Base-by-base conservation (phyloP, 768 basidiomycete species). In the Mycena sanguinolenta region DNA sequence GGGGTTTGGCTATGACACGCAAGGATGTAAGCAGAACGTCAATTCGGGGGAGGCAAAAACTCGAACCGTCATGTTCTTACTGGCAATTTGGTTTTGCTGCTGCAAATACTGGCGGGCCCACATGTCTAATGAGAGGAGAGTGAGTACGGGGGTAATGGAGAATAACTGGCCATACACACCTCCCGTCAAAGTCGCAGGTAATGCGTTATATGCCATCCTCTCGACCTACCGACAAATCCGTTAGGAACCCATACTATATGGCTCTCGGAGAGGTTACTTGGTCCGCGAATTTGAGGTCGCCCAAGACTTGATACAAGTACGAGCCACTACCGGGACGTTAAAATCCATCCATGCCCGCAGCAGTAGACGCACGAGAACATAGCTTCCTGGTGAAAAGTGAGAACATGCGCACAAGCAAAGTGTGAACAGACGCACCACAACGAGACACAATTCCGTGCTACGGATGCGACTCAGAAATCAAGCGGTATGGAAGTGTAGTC, bases 31-130 rank as follows among this genome's bases (percentile, higher is more conserved):
- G 61, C 34, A 34, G 53, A 57, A n/a, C 57, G 39, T n/a, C n/a
- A 70, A 21, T 49, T 19, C 58, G 52, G 6, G 32, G 32, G 25
- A n/a, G 44, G 21, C 30, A 42, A 23, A 67, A 83, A 72, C 52
- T 86, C 86, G 83, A 84, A 21, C 79, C 58, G 72, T 84, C 88
- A 88, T 89, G 72, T 88, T 88, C 77, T 85, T 83, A 19, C 87
- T 82, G 0, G 85, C 86, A 44, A 89, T 84, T 73, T 89, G 88
- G 71, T 88, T 90, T 75, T 87, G 85, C 72, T 89, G 85, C 68
- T 89, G 89, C 19, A 89, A 77, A 72, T 89, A 90, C 75, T 89
- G 88, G 17, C 87, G 81, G 0, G 86, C 84, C 88, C 87, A 89
- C 86, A 89, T 89, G 73, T 85, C 87, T 88, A 53, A 5, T 28